These are phyloP conservation scores for Immersiporthe knoxdaviesiana DNA, from an alignment of 2,329 filamentous ascomycete species.

Conservation along the genomic window DNA sequence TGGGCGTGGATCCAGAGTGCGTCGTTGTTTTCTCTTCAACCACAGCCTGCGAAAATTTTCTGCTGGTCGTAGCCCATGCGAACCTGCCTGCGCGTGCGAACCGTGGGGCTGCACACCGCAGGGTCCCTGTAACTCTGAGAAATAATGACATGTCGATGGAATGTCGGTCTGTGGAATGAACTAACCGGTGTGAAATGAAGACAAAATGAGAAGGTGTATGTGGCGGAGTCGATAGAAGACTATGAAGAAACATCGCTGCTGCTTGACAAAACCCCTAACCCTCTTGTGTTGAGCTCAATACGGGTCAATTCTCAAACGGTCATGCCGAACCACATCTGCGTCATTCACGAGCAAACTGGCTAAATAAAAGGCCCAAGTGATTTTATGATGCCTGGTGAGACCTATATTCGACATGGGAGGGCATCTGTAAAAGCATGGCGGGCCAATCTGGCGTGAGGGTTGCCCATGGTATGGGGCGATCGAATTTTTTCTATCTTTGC, in stretches of 20 bases:
- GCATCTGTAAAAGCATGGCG: background rate
- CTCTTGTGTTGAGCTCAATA: no score
- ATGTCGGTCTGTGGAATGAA: background rate
- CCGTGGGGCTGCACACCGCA: background rate
- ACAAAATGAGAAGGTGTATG: background rate
- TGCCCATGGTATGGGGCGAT: background rate
- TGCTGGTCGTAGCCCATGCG: background rate
- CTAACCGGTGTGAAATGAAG: background rate
- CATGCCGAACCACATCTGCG: no score
- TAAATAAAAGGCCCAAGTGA: no score
- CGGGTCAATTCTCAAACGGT: no score
- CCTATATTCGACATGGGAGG: background rate
- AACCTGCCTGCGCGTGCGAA: background rate
- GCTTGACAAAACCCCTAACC: no score
- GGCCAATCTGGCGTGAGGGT: background rate
- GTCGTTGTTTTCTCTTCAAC: background rate
- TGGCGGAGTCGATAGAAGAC: background rate
- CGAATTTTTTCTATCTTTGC: background rate
- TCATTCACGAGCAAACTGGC: no score
- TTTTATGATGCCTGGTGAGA: no score
- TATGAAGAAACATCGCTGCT: no score
- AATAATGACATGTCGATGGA: background rate
- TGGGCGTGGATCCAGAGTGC: background rate
- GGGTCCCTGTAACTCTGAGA: background rate
- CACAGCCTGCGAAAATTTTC: background rate